These are phyloP conservation scores for Lactifluus pinguis DNA, from an alignment of 768 basidiomycete species.

Conservation along the genomic window DNA sequence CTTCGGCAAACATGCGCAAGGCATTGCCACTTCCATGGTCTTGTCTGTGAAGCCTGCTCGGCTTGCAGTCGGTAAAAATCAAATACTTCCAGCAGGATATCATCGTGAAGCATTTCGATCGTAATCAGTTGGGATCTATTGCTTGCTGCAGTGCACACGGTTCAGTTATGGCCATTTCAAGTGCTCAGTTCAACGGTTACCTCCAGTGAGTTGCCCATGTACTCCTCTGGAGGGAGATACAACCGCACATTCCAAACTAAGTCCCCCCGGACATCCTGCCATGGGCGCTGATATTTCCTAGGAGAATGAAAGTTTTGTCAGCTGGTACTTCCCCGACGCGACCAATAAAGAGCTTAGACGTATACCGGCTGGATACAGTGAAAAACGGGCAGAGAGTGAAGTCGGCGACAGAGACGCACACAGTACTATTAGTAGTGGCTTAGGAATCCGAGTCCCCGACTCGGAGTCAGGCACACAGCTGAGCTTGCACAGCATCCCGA, in stretches of 20 bases:
- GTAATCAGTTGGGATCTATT: neutral
- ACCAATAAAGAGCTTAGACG: neutral
- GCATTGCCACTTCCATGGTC: neutral
- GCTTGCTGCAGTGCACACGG: neutral
- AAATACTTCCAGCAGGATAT: neutral
- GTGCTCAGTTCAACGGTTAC: neutral
- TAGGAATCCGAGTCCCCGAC: too few relatives aligned
- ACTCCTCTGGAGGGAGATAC: neutral
- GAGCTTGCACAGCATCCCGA: too few relatives aligned
- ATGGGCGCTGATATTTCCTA: neutral
- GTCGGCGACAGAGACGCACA: too few relatives aligned
- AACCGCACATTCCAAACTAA: neutral
- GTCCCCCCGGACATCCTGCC: neutral
- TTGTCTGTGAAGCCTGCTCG: neutral
- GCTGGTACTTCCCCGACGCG: neutral
- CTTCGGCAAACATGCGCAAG: neutral
- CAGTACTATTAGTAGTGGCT: too few relatives aligned
- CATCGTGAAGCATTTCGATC: neutral
- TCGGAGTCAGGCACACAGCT: too few relatives aligned
- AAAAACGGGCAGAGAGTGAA: neutral
- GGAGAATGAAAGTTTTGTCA: neutral
- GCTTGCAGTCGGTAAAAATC: neutral
- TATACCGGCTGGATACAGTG: neutral
- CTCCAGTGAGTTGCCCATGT: neutral
- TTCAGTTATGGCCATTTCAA: neutral